A percentile compares a stretch with the other conserved stretches of the same genome.
Evolutionary conservation across 1,284 basidiomycete genomes (phyloP).

Genomic region (Cutaneotrichosporon sp.): DNA sequence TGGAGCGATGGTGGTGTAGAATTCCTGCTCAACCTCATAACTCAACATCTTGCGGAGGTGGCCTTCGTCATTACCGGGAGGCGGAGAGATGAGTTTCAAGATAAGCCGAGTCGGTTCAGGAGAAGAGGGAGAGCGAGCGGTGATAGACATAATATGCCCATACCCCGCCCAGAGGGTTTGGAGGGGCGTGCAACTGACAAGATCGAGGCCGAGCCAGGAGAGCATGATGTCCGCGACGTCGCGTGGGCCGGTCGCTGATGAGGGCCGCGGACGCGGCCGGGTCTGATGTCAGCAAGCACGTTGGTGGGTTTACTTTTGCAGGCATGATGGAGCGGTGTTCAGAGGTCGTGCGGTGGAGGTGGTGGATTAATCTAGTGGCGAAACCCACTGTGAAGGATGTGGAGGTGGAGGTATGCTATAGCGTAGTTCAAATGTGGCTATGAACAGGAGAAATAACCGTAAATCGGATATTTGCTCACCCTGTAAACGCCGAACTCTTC

Average conservation of each 20-base stretch:
- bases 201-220: conserved; percentile 8
- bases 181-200: conserved; percentile 2
- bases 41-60: conserved; percentile 27
- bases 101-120: conserved; percentile 9
- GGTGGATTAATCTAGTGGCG: too few species aligned
- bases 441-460: too few species aligned
- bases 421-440: too few species aligned
- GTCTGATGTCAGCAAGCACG: not conserved
- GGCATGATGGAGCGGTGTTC: not conserved
- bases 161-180: conserved; percentile 29
- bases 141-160: conserved; percentile 20
- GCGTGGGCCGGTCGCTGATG: conserved; percentile 8
- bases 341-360: not conserved
- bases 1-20: conserved; percentile 19
- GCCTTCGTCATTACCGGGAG: conserved; percentile 14
- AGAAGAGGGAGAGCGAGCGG: not conserved
- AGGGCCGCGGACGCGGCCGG: not conserved
- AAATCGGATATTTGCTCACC: too few species aligned
- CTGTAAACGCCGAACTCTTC: too few species aligned
- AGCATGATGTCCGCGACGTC: conserved; percentile 11
- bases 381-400: too few species aligned
- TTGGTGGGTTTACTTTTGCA: too few species aligned
- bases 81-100: conserved; percentile 22
- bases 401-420: too few species aligned
- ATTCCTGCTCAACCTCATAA: conserved; percentile 26